Evolutionary conservation across 139 green algal genomes (phyloP), one percentile per base, ranked within the genome.

Genomic region (Tetratostichococcus sp.): DNA sequence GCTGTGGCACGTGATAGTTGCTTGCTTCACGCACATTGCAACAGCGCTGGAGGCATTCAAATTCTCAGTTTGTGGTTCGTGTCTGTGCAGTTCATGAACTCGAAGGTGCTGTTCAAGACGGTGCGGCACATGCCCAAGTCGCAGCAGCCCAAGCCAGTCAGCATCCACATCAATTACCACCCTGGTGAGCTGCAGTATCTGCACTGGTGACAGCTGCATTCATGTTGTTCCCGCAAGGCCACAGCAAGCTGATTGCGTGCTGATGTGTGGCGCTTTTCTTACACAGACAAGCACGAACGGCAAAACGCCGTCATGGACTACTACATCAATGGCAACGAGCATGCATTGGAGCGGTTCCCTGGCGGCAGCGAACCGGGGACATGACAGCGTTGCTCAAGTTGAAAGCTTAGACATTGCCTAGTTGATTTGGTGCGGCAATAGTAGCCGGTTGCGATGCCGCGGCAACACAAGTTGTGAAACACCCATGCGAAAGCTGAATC

Each of bases 141-240:
- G 26, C 65, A 84, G 65, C 86, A 86, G 67, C 65, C 70, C 26
- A 74, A 70, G 73, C 89, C 87, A 1, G 80, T 88, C 2, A 90
- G 92, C 82, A 85, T 94, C 25, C 86, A 95, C 76, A 81, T 85
- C 25, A 95, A 95, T 74, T 95, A 94, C 71, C 91, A 94, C 74
- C 89, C 93, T 6, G 90, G 95, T 31, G 3, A 69, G 16, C 30
- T 69, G 42, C 43, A 59, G 17, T 50, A 11, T n/a, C n/a, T n/a
- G n/a, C n/a, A n/a, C n/a, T n/a, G n/a, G n/a, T n/a, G n/a, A n/a
- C n/a, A n/a, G n/a, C n/a, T n/a, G n/a, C n/a, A n/a, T n/a, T n/a
- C n/a, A n/a, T n/a, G n/a, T n/a, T n/a, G n/a, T n/a, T n/a, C n/a
- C n/a, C n/a, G n/a, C n/a, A n/a, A n/a, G 19, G 21, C 26, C 6